phyloP scores from a whole-genome alignment of 2,329 filamentous ascomycete species.

The Lecanicillium sp. region DNA sequence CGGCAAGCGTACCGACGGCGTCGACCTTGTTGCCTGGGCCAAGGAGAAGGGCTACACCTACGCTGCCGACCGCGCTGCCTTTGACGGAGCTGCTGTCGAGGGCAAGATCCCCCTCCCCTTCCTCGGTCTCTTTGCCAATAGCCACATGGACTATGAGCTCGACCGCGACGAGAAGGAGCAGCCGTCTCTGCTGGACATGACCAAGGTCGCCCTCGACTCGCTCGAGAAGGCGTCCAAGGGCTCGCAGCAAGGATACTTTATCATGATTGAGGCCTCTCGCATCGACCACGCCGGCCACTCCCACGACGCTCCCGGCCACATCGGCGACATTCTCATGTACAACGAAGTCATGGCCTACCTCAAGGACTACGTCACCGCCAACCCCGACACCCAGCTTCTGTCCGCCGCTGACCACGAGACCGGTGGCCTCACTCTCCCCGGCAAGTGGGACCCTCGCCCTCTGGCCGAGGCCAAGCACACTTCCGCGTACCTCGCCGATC shows the following conservation, averaged over 20 bases:
- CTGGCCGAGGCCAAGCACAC: conserved; percentile 16
- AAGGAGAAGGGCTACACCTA: conserved; percentile 19
- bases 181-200: conserved; percentile 19
- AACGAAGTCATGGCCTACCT: conserved; percentile 21
- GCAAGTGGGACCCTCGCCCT: conserved; percentile 18
- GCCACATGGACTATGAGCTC: conserved; percentile 20
- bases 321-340: conserved; percentile 22
- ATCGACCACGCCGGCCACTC: conserved; percentile 21
- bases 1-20: conserved; percentile 17
- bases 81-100: conserved; percentile 12
- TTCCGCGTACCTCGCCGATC: conserved; percentile 15
- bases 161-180: conserved; percentile 18
- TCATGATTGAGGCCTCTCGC: conserved; percentile 23
- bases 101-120: conserved; percentile 18
- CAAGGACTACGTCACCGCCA: conserved; percentile 17
- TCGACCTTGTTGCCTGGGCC: conserved; percentile 21
- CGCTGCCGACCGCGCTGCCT: conserved; percentile 16
- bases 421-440: conserved; percentile 20
- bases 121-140: conserved; percentile 18
- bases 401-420: conserved; percentile 23
- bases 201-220: conserved; percentile 17
- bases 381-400: conserved; percentile 21
- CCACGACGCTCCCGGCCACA: conserved; percentile 20
- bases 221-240: conserved; percentile 15
- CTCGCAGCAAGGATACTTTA: conserved; percentile 18